Evolutionary conservation across 176 grass and related monocot species (phyloP), one percentile per base, ranked within the genome.

Genomic region (Bromus sterilis): DNA sequence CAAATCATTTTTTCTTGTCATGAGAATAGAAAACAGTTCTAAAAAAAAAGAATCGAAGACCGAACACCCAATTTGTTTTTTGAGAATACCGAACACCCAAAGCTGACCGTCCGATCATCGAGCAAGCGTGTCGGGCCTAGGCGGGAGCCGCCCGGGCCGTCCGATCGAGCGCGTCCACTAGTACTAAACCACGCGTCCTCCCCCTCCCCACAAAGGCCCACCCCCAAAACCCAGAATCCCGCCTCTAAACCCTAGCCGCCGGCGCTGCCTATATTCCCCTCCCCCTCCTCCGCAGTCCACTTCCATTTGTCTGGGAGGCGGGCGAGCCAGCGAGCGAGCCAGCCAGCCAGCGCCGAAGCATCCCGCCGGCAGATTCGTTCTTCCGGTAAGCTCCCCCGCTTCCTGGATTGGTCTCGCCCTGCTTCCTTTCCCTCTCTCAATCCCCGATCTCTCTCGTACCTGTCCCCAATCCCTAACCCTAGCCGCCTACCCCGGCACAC

Each of bases 241-340:
- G 36, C 66, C 39, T 21, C 78, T 66, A 85, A 86, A 76, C 79
- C 88, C 73, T 77, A 82, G 79, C 87, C 69, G 59, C 87, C 81
- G 56, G 25, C 82, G 37, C 46, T 7, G 4, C 9, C 31, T 18
- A 42, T 34, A 21, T 55, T 9, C 14, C 25, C 34, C 34, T n/a
- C 18, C n/a, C 48, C 20, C 14, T 24, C 73, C 78, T 67, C 84
- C 76, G 74, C 33, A 78, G 40, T 1, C 2, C 4, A 34, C 67
- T 15, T 74, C 80, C 89, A 74, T 84, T 80, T 30, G 58, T 78
- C 66, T 58, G 24, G 48, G 37, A 42, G 67, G 67, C 35, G 36
- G 15, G 26, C 56, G 55, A 28, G 74, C 23, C 20, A 53, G 56
- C 60, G 20, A 67, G 29, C 67, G 67, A 67, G 74, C 23, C 20